Evolutionary conservation across 1,284 basidiomycete genomes (phyloP), one percentile per base, ranked within the genome.

Genomic region (Fomes fomentarius): DNA sequence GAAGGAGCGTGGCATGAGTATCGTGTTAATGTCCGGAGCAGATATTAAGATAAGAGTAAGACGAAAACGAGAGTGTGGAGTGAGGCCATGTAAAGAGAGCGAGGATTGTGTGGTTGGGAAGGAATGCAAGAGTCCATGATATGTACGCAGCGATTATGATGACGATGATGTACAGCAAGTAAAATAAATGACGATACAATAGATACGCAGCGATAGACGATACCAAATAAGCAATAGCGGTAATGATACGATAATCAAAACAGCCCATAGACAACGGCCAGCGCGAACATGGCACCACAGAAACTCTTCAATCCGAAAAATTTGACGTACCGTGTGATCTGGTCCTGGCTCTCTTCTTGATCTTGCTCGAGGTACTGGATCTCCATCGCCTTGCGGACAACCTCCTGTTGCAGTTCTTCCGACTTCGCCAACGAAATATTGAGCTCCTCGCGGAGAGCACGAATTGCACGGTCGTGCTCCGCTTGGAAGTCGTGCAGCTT

Each of bases 401-500:
- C 73, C 58, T 88, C 84, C 52, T 81, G 74, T 61, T 84, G 76
- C 46, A 86, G 71, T 47, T 85, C 84, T 25, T 78, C 76, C 42
- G 83, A 73, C 67, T 77, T 81, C 47, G 72, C 66, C 47, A 80
- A 74, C 14, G 82, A 75, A n/a, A 73, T 72, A 42, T 88, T 83
- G 31, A 91, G 78, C 63, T 92, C 81, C 31, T 82, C 79, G 61
- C 76, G 79, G 43, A 91, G 52, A 19, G 67, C 76, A 63, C 81
- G 82, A 47, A 87, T 72, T 31, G 76, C 74, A 63, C 84, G 85
- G 45, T 87, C 84, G 64, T 93, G 84, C 41, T 82, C 82, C 28
- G 87, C 84, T 66, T 90, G 78, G 55, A 94, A 66, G 69, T 94
- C 91, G 58, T 88, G 77, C 63, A 94, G 74, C 74, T 89, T 93